Base-by-base conservation (phyloP, 208 protist species). In the Trypanosoma scelopori region DNA sequence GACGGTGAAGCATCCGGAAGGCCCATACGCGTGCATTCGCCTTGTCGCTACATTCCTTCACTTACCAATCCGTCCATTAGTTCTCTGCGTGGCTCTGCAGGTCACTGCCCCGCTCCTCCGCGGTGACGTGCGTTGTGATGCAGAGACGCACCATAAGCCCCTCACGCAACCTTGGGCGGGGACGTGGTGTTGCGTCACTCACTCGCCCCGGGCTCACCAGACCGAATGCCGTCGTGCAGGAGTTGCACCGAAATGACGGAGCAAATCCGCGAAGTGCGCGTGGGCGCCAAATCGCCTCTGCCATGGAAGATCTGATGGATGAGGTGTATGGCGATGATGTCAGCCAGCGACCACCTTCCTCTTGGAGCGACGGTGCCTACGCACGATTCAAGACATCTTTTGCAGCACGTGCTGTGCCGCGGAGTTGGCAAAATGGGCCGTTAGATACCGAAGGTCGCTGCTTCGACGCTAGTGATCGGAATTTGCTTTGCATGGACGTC, bases 401-500 rank as follows among this genome's bases (percentile, higher is more conserved):
- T 35, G 61, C 23, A n/a, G 47, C 53, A 12, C 30, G 42, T 39
- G 57, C 55, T 7, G 28, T 79, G 5, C 69, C 71, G 12, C 39
- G 27, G 13, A 67, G 66, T 47, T 92, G 80, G 84, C 58, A 67
- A 30, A 49, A 61, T 6, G 89, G 85, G 11, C 89, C 89, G 5
- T 27, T 48, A 6, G 59, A 91, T 63, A 9, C 77, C 5, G 57
- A 28, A n/a, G 89, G 89, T 0, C 71, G 69, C 30, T 52, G 55
- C 16, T 92, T 93, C 65, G 76, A 94, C 50, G 87, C 86, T n/a
- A 88, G 79, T 51, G 85, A 92, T 64, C 77, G 78, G 53, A 92
- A 93, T 56, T 62, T 96, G 49, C 79, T 96, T 13, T 96, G 91
- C 76, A 93, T 94, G 87, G 91, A 92, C 61, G 90, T 93, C 25